Percentiles rank a stretch among this genome's conserved stretches.
phyloP scores from a whole-genome alignment of 345 rosid genomes.

The Ceriops decandra region DNA sequence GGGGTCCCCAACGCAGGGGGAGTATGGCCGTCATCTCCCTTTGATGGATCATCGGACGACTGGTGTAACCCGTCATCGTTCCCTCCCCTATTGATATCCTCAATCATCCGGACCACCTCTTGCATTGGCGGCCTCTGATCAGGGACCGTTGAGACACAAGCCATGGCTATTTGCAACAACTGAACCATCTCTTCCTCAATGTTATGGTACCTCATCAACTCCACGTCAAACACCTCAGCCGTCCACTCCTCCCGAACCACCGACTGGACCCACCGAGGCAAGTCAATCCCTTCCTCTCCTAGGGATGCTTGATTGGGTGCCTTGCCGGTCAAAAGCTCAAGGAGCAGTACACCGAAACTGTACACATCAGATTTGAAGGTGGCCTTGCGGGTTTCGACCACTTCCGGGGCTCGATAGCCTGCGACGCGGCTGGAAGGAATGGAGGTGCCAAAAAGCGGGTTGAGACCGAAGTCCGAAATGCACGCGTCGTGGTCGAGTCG shows the following conservation, averaged over 20 bases:
- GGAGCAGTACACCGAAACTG: slow-evolving; percentile 85
- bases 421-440: slow-evolving; percentile 69
- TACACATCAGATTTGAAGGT: slow-evolving; percentile 86
- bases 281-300: slow-evolving; percentile 94
- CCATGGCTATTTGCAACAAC: slow-evolving; percentile 89
- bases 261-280: slow-evolving; percentile 96
- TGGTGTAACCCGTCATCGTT: slow-evolving; percentile 79
- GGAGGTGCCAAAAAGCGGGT: slow-evolving; percentile 58
- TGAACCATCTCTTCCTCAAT: slow-evolving; percentile 99
- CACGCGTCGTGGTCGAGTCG: slow-evolving; percentile 63
- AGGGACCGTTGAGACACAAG: slow-evolving; percentile 80
- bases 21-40: slow-evolving; percentile 85
- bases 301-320: slow-evolving; percentile 92
- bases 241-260: slow-evolving; percentile 99
- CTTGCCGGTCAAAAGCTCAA: slow-evolving; percentile 85
- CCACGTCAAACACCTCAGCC: slow-evolving; percentile 92
- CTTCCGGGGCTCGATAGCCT: slow-evolving; percentile 95
- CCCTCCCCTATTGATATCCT: slow-evolving; percentile 75
- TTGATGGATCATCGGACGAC: slow-evolving; percentile 94
- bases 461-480: slow-evolving; percentile 81
- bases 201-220: slow-evolving; percentile 85
- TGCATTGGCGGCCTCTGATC: slow-evolving; percentile 87
- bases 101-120: slow-evolving; percentile 86
- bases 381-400: slow-evolving; percentile 66
- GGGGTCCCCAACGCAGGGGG: slow-evolving; percentile 78